phyloP scores from a whole-genome alignment of 768 basidiomycete genomes.

The Serendipita sp. region DNA sequence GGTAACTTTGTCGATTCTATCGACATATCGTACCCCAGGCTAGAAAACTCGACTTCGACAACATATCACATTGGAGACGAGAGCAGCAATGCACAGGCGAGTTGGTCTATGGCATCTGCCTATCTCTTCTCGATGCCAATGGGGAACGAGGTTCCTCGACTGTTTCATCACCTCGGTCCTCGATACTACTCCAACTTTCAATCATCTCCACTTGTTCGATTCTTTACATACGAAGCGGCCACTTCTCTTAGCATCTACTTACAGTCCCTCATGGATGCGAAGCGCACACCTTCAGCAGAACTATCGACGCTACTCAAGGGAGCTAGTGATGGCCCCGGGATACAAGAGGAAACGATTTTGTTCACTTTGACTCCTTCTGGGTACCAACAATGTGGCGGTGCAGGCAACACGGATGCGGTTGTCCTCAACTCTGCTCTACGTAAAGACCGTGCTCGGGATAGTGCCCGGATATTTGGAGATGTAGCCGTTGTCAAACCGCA shows the following conservation, averaged over 20 bases:
- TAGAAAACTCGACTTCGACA: constrained; percentile 24
- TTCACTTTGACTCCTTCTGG: constrained; percentile 11
- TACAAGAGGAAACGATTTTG: constrained; percentile 12
- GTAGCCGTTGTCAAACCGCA: constrained; percentile 42
- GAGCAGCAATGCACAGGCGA: constrained; percentile 18
- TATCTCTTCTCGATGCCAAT: constrained; percentile 32
- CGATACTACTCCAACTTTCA: constrained; percentile 64
- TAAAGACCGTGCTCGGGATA: background rate
- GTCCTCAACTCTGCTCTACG: background rate
- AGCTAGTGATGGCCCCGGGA: constrained; percentile 24
- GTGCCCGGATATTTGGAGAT: constrained; percentile 26
- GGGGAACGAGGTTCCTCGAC: constrained; percentile 46
- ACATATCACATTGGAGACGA: constrained; percentile 43
- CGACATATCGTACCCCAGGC: constrained; percentile 42
- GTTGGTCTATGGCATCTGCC: constrained; percentile 55
- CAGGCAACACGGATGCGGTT: background rate
- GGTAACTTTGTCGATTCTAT: constrained; percentile 48
- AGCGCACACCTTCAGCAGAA: constrained; percentile 15
- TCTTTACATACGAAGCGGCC: constrained; percentile 71
- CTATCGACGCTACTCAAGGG: constrained; percentile 30
- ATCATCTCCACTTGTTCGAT: constrained; percentile 47
- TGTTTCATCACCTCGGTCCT: constrained; percentile 70
- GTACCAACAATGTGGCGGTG: background rate
- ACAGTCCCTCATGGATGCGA: constrained; percentile 21
- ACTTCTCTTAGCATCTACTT: constrained; percentile 73